Conservation (phyloP, 108 stramenopile species). For the Epipyxis sp. region DNA sequence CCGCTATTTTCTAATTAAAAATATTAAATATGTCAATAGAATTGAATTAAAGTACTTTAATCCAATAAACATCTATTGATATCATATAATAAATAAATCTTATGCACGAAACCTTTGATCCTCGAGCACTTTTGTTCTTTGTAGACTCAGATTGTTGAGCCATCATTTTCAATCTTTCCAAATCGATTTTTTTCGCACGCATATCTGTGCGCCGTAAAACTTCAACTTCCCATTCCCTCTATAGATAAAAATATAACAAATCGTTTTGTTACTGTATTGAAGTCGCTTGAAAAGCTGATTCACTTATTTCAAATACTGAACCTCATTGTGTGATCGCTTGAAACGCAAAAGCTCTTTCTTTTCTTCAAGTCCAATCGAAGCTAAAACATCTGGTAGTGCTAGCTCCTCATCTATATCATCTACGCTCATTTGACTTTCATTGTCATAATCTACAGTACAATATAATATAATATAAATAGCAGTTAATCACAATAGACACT, state of each 20-base stretch:
- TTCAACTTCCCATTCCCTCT: background rate
- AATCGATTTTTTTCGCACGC: background rate
- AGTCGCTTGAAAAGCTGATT: background rate
- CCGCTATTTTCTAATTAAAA: too few relatives aligned
- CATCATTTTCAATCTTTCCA: background rate
- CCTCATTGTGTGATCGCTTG: conserved; percentile 17
- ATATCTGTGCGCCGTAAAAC: background rate
- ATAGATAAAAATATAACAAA: background rate
- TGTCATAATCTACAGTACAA: too few relatives aligned
- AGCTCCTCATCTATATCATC: conserved; percentile 7
- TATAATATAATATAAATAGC: too few relatives aligned
- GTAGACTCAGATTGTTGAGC: background rate
- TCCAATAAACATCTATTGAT: too few relatives aligned
- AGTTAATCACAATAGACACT: too few relatives aligned
- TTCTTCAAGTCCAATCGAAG: background rate
- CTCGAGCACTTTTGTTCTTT: background rate
- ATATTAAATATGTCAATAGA: too few relatives aligned
- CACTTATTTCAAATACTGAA: background rate
- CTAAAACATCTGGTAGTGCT: background rate
- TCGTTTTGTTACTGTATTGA: too few relatives aligned
- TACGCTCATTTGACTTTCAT: background rate
- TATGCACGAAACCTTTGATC: background rate
- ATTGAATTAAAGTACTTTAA: too few relatives aligned
- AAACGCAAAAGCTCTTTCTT: conserved; percentile 20
- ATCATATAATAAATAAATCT: too few relatives aligned